Evolutionary conservation across 495 filamentous ascomycete species (phyloP).

Genomic region (Chaetomidium leptoderma): DNA sequence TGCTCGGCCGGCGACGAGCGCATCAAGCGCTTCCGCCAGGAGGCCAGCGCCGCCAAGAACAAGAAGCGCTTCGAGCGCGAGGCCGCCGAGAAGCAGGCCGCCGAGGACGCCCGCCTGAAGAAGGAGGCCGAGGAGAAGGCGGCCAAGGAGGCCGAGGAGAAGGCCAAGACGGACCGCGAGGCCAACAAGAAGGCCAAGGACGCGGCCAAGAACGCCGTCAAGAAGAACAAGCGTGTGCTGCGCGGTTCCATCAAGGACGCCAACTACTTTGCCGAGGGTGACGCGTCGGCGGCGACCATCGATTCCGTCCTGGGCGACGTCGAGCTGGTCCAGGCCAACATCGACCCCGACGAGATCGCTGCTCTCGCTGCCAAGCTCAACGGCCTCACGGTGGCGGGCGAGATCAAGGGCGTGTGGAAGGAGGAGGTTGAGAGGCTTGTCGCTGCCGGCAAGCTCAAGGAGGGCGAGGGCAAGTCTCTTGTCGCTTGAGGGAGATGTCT

Average conservation of each 20-base stretch:
- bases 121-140: constrained; percentile 82
- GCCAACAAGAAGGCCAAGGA: constrained; percentile 97
- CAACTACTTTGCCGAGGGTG: constrained; percentile 77
- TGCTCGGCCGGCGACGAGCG: constrained; percentile 77
- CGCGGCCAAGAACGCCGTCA: constrained; percentile 93
- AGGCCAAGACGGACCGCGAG: constrained; percentile 81
- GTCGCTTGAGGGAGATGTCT: constrained; percentile 3
- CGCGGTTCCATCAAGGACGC: constrained; percentile 89
- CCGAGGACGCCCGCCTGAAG: constrained; percentile 70
- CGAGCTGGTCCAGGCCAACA: constrained; percentile 82
- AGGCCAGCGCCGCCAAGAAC: constrained; percentile 87
- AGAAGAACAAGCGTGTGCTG: constrained; percentile 98
- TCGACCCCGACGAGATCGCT: constrained; percentile 84
- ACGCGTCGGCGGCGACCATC: constrained; percentile 66
- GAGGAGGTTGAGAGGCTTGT: constrained; percentile 70
- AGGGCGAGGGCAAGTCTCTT: constrained; percentile 57
- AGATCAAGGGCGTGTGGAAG: constrained; percentile 62
- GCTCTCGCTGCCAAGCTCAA: constrained; percentile 70
- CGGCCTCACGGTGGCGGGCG: constrained; percentile 63
- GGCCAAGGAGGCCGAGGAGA: constrained; percentile 95
- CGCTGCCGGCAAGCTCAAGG: constrained; percentile 77
- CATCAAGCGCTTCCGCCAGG: constrained; percentile 93
- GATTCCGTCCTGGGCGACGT: constrained; percentile 81
- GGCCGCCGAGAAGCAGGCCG: constrained; percentile 77
- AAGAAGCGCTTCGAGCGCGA: constrained; percentile 88